A percentile compares a stretch with the other conserved stretches of the same genome.
phyloP scores from a whole-genome alignment of 441 rosid species.

The Euphorbia corollata region DNA sequence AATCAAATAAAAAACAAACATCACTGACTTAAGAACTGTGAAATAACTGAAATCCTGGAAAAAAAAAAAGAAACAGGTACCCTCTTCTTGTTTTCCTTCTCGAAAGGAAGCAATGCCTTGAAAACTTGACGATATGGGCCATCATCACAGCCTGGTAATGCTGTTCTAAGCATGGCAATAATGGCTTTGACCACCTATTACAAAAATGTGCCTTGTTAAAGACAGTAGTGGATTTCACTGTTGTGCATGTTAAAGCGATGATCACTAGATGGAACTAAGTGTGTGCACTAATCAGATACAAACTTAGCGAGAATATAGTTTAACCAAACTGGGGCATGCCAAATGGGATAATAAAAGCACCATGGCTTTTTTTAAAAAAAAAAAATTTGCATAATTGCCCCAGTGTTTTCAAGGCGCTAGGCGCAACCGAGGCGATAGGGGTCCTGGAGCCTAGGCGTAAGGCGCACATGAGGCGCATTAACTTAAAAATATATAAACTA shows the following conservation, averaged over 20 bases:
- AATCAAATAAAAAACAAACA: background rate
- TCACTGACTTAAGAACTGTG: slow-evolving; percentile 5
- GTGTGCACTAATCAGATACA: background rate
- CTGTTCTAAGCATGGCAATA: slow-evolving; percentile 74
- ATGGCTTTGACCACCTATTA: slow-evolving; percentile 66
- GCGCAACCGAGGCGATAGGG: too few relatives aligned
- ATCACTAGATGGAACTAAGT: background rate
- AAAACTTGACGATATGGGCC: slow-evolving; percentile 75
- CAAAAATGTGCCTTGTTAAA: slow-evolving; percentile 18
- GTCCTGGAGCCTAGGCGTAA: too few relatives aligned
- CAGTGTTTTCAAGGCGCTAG: too few relatives aligned
- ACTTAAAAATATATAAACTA: too few relatives aligned
- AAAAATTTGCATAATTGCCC: too few relatives aligned
- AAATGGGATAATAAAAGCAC: background rate
- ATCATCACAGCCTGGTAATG: slow-evolving; percentile 70
- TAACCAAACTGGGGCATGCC: background rate
- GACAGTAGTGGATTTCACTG: background rate
- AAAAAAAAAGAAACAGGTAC: slow-evolving; percentile 29
- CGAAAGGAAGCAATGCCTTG: slow-evolving; percentile 77
- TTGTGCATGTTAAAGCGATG: background rate
- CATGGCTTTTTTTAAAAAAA: too few relatives aligned
- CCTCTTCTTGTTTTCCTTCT: slow-evolving; percentile 82
- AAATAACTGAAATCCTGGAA: slow-evolving; percentile 1
- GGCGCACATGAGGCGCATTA: too few relatives aligned
- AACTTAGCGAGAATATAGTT: background rate